Evolutionary conservation across 306 rosid species (phyloP).

Genomic region (Purshia tridentata): DNA sequence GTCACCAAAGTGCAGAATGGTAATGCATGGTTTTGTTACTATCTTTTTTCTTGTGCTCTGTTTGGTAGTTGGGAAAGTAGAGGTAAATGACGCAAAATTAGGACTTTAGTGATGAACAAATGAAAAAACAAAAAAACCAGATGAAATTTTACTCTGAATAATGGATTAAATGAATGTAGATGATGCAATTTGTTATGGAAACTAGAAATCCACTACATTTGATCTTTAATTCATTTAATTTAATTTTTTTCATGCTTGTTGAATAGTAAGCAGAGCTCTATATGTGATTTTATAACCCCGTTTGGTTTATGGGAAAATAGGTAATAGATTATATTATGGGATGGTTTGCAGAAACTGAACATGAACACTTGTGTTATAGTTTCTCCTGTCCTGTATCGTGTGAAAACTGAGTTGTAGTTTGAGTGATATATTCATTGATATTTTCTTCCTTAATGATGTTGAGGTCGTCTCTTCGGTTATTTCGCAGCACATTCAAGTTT

Average conservation of each 20-base stretch:
- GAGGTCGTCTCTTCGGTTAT: neutral
- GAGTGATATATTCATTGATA: neutral
- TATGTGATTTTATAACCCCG: neutral
- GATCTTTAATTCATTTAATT: neutral
- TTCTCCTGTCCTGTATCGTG: neutral
- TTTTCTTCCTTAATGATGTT: neutral
- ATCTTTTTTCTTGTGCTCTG: neutral
- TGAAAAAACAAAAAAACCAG: neutral
- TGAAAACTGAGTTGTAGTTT: neutral
- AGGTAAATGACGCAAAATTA: neutral
- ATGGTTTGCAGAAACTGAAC: slow-evolving; percentile 13
- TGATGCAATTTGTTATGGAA: neutral
- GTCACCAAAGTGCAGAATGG: slow-evolving; percentile 78
- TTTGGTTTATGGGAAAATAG: slow-evolving; percentile 1
- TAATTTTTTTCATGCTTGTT: neutral
- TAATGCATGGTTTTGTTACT: slow-evolving; percentile 22
- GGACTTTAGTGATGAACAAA: slow-evolving; percentile 1
- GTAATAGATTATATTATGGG: neutral
- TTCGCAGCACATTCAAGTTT: slow-evolving; percentile 86
- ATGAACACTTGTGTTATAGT: slow-evolving; percentile 1
- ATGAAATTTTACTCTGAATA: neutral
- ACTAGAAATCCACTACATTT: neutral
- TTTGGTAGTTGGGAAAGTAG: neutral
- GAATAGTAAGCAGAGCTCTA: neutral
- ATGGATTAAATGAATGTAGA: neutral